phyloP scores from a whole-genome alignment of 179 eudicot species.

The Gypsophila paniculata region DNA sequence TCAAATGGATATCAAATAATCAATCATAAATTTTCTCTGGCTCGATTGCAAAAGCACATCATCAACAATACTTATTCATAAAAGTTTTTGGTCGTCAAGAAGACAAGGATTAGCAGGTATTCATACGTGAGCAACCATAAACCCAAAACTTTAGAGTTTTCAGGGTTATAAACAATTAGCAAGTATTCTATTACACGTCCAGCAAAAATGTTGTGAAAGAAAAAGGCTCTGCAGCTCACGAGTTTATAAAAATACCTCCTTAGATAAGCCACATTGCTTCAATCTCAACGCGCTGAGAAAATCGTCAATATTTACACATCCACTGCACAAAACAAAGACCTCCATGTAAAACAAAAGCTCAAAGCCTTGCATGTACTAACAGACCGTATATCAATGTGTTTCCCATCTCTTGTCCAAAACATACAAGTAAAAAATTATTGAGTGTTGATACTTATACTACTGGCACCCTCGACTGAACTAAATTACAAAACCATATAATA shows the following conservation, averaged over 20 bases:
- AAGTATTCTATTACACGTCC: slow-evolving; percentile 2
- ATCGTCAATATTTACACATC: slow-evolving; percentile 47
- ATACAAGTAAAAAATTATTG: too few relatives aligned
- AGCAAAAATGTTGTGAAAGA: not conserved
- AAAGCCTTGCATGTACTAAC: not conserved
- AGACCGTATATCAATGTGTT: not conserved
- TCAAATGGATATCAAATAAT: slow-evolving; percentile 19
- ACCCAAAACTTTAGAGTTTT: too few relatives aligned
- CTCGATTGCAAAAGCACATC: not conserved
- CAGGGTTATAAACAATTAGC: not conserved
- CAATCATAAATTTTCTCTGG: slow-evolving; percentile 1
- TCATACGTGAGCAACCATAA: too few relatives aligned
- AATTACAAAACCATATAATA: not conserved
- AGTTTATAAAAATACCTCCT: slow-evolving; percentile 41
- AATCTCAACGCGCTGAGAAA: slow-evolving; percentile 58
- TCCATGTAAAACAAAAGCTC: not conserved
- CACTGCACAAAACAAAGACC: slow-evolving; percentile 45
- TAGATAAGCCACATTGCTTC: slow-evolving; percentile 61
- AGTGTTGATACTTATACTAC: too few relatives aligned
- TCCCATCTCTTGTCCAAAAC: not conserved
- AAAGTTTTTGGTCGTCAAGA: not conserved
- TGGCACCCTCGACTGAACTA: too few relatives aligned
- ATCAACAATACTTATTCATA: not conserved
- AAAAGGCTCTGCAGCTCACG: too few relatives aligned
- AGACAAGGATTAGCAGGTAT: not conserved